phyloP scores from a whole-genome alignment of 352 stramenopile species.

The Globisporangium radiosum region DNA sequence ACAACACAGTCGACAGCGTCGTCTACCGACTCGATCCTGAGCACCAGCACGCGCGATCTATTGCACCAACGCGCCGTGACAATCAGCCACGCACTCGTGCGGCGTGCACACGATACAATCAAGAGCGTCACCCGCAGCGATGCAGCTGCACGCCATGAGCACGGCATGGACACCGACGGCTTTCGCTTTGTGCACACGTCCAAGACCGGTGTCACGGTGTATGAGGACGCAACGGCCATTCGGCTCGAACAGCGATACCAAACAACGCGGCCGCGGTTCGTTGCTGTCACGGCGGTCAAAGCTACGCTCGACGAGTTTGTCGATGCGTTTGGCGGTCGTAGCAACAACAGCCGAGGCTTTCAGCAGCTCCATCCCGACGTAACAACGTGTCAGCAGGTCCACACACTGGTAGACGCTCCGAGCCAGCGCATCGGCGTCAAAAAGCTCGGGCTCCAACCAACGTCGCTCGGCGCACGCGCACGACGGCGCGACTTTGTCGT shows the following conservation, averaged over 20 bases:
- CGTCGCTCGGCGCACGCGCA: constrained; percentile 15
- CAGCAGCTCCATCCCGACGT: constrained; percentile 11
- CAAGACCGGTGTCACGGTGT: constrained; percentile 7
- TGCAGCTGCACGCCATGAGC: not conserved
- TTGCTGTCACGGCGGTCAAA: constrained; percentile 13
- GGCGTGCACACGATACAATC: constrained; percentile 7
- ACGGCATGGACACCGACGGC: constrained; percentile 10
- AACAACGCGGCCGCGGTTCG: constrained; percentile 3
- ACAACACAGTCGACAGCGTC: constrained; percentile 2
- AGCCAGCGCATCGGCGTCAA: constrained; percentile 27
- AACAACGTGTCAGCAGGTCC: constrained; percentile 13
- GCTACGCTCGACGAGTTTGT: constrained; percentile 26
- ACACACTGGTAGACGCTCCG: constrained; percentile 18
- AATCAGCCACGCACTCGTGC: constrained; percentile 13
- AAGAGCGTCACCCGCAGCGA: constrained; percentile 12
- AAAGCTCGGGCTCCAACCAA: constrained; percentile 25
- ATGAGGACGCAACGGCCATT: constrained; percentile 12
- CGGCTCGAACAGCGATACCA: not conserved
- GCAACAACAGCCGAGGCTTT: not conserved
- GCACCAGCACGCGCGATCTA: constrained; percentile 2
- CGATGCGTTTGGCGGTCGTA: constrained; percentile 17
- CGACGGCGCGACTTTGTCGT: constrained; percentile 36
- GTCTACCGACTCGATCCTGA: constrained; percentile 5
- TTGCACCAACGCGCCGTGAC: constrained; percentile 7
- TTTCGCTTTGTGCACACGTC: constrained; percentile 8